A percentile compares a stretch with the other conserved stretches of the same genome.
Evolutionary conservation across 805 yeast genomes (phyloP).

Genomic region (Candida maesae): DNA sequence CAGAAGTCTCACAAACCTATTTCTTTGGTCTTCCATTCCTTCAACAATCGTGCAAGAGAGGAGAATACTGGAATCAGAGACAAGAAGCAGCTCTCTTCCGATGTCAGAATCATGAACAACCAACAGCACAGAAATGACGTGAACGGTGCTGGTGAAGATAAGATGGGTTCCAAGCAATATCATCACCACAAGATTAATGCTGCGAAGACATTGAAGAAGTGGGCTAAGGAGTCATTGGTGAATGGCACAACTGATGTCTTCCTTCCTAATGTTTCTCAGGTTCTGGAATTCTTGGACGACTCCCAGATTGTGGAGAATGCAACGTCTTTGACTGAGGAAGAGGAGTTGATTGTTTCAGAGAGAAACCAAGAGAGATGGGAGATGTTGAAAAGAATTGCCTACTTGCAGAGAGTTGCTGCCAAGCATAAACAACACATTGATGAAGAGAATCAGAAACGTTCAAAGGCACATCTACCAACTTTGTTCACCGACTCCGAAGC

Average conservation of each 20-base stretch:
- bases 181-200: constrained; percentile 50
- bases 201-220: constrained; percentile 48
- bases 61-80: constrained; percentile 85
- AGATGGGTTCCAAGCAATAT: constrained; percentile 44
- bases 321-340: constrained; percentile 31
- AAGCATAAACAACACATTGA: constrained; percentile 40
- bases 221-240: constrained; percentile 46
- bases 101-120: constrained; percentile 72
- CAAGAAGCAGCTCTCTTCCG: constrained; percentile 74
- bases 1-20: constrained; percentile 19
- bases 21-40: constrained; percentile 44
- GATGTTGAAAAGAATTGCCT: constrained; percentile 65
- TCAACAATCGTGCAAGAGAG: constrained; percentile 85
- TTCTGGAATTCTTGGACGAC: constrained; percentile 50
- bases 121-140: constrained; percentile 68
- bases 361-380: constrained; percentile 62
- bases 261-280: constrained; percentile 56
- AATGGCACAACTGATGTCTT: constrained; percentile 35
- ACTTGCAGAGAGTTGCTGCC: constrained; percentile 62
- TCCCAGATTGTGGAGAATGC: constrained; percentile 34
- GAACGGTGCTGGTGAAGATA: constrained; percentile 70
- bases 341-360: constrained; percentile 35
- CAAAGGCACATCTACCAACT: constrained; percentile 17
- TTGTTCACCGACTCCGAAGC: constrained; percentile 1
- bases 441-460: constrained; percentile 37